Percentiles rank a stretch among this genome's conserved stretches.
Evolutionary conservation across 148 eudicot genomes (phyloP).

Genomic region (Simmondsia chinensis): DNA sequence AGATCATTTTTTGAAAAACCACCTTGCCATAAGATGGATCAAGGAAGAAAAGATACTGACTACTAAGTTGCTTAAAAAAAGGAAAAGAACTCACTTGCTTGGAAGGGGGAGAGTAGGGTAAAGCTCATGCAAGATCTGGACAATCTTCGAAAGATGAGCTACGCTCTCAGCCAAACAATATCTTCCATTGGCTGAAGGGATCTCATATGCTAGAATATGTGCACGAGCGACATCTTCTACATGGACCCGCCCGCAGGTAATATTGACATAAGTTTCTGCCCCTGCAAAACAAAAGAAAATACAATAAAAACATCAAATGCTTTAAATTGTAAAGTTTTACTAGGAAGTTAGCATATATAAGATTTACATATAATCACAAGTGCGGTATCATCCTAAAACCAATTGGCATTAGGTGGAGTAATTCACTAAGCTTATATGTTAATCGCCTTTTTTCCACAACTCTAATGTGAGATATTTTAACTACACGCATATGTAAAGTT

Average conservation of each 20-base stretch:
- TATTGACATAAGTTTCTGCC: conserved; percentile 7
- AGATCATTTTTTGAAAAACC: no score
- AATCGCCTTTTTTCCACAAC: no score
- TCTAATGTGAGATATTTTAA: no score
- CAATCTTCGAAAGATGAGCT: conserved; percentile 6
- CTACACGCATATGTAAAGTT: no score
- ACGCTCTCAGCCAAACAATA: conserved; percentile 11
- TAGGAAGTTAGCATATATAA: no score
- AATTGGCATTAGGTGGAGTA: no score
- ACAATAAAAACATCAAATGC: neutral
- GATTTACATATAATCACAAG: no score
- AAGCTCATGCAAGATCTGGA: conserved; percentile 11
- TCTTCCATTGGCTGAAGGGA: conserved; percentile 20
- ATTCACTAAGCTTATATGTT: no score
- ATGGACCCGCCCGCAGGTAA: conserved; percentile 10
- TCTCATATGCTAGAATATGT: conserved; percentile 24
- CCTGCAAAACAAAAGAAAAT: conserved; percentile 3
- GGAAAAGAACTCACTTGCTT: conserved; percentile 4
- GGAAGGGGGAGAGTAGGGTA: conserved; percentile 16
- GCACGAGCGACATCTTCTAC: conserved; percentile 23
- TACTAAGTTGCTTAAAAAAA: neutral
- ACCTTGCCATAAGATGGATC: neutral
- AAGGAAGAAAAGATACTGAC: neutral
- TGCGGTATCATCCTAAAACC: no score
- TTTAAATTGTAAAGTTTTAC: no score